Conservation (phyloP, 2,329 filamentous ascomycete species). For the Mariannaea elegans region DNA sequence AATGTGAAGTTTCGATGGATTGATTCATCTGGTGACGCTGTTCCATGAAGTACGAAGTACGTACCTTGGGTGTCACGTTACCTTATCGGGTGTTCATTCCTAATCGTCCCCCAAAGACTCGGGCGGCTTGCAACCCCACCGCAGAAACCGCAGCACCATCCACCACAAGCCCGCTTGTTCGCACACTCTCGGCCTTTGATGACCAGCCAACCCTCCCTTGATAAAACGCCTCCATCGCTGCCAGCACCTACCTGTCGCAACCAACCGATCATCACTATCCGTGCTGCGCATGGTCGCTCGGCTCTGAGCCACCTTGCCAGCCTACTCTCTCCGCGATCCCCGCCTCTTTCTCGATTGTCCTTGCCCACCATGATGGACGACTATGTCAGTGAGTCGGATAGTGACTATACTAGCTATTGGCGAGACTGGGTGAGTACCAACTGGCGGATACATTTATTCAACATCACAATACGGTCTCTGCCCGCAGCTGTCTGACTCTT, state of each 20-base stretch:
- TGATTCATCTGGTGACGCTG: no score
- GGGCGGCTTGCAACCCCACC: conserved; percentile 25
- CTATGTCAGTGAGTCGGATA: conserved; percentile 97
- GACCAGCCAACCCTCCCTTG: conserved; percentile 6
- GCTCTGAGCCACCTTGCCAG: conserved; percentile 34
- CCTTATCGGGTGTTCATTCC: conserved; percentile 24
- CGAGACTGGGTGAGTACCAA: conserved; percentile 87
- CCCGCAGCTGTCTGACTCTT: background rate
- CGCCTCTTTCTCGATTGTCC: conserved; percentile 1
- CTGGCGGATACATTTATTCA: background rate
- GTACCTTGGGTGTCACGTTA: conserved; percentile 37
- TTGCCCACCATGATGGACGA: conserved; percentile 78
- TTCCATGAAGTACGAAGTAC: no score
- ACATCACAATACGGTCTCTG: no score
- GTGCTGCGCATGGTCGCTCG: conserved; percentile 43
- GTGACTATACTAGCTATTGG: conserved; percentile 99
- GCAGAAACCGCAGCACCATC: conserved; percentile 17
- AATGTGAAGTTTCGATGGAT: no score
- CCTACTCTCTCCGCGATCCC: conserved; percentile 14
- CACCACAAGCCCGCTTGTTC: background rate
- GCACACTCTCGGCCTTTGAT: background rate
- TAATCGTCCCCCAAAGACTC: conserved; percentile 19
- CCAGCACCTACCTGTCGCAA: background rate
- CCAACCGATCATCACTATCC: background rate
- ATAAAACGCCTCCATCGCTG: background rate